Evolutionary conservation across 768 basidiomycete species (phyloP).

Genomic region (Xerocomellus intermedius): DNA sequence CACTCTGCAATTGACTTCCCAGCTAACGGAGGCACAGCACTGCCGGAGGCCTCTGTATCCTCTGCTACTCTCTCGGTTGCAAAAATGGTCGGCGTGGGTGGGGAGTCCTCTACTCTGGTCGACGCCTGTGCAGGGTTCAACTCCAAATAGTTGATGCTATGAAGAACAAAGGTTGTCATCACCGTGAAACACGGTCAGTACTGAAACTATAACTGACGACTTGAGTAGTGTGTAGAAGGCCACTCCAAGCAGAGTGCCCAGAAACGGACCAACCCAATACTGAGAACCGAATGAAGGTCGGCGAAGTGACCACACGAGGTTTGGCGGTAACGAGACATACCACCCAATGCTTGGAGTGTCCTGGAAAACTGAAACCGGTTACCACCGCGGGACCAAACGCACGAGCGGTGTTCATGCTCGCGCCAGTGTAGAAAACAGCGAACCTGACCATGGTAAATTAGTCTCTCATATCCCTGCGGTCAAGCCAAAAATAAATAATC

Average conservation of each 20-base stretch:
- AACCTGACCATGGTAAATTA: slow-evolving; percentile 38
- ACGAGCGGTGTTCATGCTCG: slow-evolving; percentile 66
- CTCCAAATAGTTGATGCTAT: slow-evolving; percentile 29
- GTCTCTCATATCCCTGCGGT: background rate
- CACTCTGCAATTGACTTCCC: background rate
- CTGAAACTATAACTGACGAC: slow-evolving; percentile 32
- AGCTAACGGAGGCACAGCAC: background rate
- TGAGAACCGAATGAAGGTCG: slow-evolving; percentile 23
- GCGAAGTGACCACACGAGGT: background rate
- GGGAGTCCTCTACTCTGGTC: slow-evolving; percentile 29
- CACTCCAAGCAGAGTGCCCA: slow-evolving; percentile 61
- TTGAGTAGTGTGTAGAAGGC: slow-evolving; percentile 60
- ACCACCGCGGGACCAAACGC: slow-evolving; percentile 70
- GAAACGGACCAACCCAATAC: slow-evolving; percentile 72
- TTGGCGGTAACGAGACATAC: slow-evolving; percentile 36
- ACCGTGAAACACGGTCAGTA: background rate
- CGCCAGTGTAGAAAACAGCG: slow-evolving; percentile 62
- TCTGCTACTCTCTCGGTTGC: background rate
- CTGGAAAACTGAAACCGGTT: slow-evolving; percentile 46
- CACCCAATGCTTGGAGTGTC: slow-evolving; percentile 54
- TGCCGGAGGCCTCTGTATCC: slow-evolving; percentile 5
- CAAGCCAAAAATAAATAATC: background rate
- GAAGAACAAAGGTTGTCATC: background rate
- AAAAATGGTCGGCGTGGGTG: slow-evolving; percentile 16
- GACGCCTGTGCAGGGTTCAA: slow-evolving; percentile 33